phyloP scores from a whole-genome alignment of 2,329 filamentous ascomycete species.

The Madurella fahalii region DNA sequence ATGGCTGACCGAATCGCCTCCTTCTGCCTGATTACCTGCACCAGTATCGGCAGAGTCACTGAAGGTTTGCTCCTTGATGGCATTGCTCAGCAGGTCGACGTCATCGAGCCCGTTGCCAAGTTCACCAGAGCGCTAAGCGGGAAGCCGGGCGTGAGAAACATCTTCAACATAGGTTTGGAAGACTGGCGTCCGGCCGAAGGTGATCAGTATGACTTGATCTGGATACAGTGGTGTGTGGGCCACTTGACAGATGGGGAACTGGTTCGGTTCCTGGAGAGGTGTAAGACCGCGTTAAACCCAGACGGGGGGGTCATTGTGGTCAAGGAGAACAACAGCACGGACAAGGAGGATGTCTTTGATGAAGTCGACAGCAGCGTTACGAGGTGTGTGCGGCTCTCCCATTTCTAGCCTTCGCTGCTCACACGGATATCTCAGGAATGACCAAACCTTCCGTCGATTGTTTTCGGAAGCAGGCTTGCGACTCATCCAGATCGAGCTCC shows the following conservation, averaged over 20 bases:
- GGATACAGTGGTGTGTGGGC: conserved; percentile 87
- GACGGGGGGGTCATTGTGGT: conserved; percentile 58
- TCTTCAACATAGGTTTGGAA: conserved; percentile 71
- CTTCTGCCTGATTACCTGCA: background rate
- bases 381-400: conserved; percentile 39
- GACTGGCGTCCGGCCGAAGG: conserved; percentile 54
- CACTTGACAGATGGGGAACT: conserved; percentile 75
- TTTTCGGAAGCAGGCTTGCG: conserved; percentile 67
- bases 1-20: background rate
- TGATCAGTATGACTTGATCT: conserved; percentile 70
- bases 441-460: conserved; percentile 64
- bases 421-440: conserved; percentile 46
- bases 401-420: background rate
- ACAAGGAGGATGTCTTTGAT: conserved; percentile 65
- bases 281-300: conserved; percentile 41
- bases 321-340: conserved; percentile 72
- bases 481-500: conserved; percentile 66
- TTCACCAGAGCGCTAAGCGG: conserved; percentile 64
- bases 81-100: conserved; percentile 67
- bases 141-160: conserved; percentile 53
- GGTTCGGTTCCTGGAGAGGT: conserved; percentile 60
- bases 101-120: conserved; percentile 79
- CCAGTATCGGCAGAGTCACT: conserved; percentile 77
- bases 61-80: conserved; percentile 65
- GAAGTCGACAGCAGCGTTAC: conserved; percentile 74